These are phyloP conservation scores for Lactarius sanguifluus DNA, from an alignment of 768 basidiomycete genomes.

Conservation along the genomic window DNA sequence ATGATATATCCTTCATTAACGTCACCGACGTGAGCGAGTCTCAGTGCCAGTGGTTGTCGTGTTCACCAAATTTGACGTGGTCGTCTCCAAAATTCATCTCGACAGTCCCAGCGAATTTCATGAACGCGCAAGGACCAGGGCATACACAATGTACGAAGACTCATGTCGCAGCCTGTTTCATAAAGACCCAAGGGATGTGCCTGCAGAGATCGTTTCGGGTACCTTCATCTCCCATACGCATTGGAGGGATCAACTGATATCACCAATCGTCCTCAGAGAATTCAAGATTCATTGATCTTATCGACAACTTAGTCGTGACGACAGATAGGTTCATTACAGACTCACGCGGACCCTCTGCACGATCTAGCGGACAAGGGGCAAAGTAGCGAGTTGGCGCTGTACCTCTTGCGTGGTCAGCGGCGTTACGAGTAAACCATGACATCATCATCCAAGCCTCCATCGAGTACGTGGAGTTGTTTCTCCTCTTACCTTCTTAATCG, in stretches of 20 bases:
- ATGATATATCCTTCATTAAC: neutral
- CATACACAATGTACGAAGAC: neutral
- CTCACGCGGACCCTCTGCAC: neutral
- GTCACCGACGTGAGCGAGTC: neutral
- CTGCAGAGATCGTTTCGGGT: constrained; percentile 4
- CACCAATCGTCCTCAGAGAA: neutral
- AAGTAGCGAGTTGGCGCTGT: neutral
- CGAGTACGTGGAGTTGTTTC: neutral
- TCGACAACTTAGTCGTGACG: neutral
- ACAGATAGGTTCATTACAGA: constrained; percentile 1
- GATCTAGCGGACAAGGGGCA: neutral
- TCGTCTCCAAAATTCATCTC: neutral
- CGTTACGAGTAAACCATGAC: neutral
- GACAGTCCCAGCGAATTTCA: neutral
- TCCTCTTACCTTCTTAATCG: neutral
- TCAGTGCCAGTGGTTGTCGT: constrained; percentile 12
- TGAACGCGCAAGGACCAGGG: neutral
- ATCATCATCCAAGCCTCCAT: neutral
- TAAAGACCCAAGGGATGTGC: neutral
- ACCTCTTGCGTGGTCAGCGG: neutral
- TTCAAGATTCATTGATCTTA: neutral
- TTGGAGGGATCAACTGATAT: neutral
- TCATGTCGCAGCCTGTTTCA: neutral
- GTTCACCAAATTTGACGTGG: constrained; percentile 14
- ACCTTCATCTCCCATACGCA: neutral